These are phyloP conservation scores for Cymbidium sinense DNA, from an alignment of 106 monocot species.

Conservation along the genomic window DNA sequence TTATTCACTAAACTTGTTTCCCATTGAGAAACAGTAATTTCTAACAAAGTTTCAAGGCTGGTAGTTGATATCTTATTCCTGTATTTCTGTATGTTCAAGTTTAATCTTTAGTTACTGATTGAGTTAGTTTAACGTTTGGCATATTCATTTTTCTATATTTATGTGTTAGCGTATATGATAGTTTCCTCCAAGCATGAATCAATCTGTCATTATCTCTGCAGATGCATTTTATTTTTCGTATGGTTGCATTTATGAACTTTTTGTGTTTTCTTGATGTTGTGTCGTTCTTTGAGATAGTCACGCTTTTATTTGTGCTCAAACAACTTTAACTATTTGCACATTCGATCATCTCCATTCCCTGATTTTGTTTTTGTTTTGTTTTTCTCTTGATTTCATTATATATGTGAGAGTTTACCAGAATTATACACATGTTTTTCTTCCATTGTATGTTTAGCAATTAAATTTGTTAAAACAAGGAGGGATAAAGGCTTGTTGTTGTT, in stretches of 20 bases:
- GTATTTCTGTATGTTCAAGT: not conserved
- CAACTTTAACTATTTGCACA: not conserved
- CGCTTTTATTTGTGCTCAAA: not conserved
- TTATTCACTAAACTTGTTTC: not conserved
- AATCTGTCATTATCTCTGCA: not conserved
- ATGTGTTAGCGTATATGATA: not conserved
- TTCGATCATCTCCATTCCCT: not conserved
- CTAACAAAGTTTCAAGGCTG: not conserved
- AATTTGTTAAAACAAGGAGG: not conserved
- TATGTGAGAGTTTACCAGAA: not conserved
- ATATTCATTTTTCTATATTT: conserved; percentile 5
- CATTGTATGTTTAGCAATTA: not conserved
- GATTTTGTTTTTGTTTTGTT: not conserved
- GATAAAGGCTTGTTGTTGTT: too few relatives aligned
- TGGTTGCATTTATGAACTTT: not conserved
- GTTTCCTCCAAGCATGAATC: not conserved
- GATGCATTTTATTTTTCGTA: not conserved
- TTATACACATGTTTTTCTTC: not conserved
- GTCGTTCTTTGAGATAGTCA: not conserved
- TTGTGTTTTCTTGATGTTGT: not conserved
- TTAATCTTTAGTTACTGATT: not conserved
- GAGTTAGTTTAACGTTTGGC: not conserved
- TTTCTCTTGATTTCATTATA: not conserved
- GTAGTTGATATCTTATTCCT: not conserved
- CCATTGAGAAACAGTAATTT: not conserved